Evolutionary conservation across 2,329 filamentous ascomycete genomes (phyloP).

Genomic region (Neoarthrinium moseri): DNA sequence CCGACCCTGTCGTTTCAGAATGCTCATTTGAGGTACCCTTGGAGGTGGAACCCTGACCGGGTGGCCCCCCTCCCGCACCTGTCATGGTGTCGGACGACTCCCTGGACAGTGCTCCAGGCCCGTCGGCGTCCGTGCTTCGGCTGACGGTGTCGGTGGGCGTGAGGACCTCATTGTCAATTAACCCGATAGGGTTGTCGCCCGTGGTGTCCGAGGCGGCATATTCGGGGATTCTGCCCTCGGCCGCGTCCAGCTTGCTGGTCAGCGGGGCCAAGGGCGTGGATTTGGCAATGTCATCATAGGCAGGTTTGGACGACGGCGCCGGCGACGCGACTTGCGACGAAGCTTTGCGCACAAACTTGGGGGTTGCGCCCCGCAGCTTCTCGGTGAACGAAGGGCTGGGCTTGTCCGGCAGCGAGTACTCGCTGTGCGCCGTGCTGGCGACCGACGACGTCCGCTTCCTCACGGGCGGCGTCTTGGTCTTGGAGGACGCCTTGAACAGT

Average conservation of each 20-base stretch:
- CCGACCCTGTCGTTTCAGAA: neutral
- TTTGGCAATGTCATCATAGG: slow-evolving; percentile 13
- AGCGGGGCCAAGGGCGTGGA: slow-evolving; percentile 19
- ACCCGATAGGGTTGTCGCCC: slow-evolving; percentile 15
- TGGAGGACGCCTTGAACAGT: slow-evolving; percentile 30
- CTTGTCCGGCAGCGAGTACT: neutral
- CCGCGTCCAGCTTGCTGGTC: slow-evolving; percentile 12
- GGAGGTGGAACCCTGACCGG: neutral
- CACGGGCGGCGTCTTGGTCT: slow-evolving; percentile 26
- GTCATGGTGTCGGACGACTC: slow-evolving; percentile 13
- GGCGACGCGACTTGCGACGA: neutral
- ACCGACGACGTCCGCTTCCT: slow-evolving; percentile 16
- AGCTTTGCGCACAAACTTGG: slow-evolving; percentile 2
- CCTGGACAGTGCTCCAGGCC: slow-evolving; percentile 11
- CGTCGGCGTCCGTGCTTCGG: slow-evolving; percentile 16
- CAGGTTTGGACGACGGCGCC: neutral
- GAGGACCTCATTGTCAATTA: slow-evolving; percentile 18
- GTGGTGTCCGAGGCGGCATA: slow-evolving; percentile 17
- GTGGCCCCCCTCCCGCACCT: slow-evolving; percentile 1
- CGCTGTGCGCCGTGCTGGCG: slow-evolving; percentile 3
- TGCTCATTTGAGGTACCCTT: neutral
- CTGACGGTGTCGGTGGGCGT: slow-evolving; percentile 24
- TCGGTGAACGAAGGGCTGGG: neutral
- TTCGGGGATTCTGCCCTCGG: slow-evolving; percentile 12
- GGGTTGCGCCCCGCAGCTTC: neutral